Base-by-base conservation (phyloP, 1,284 basidiomycete genomes). In the Irpex sp. region DNA sequence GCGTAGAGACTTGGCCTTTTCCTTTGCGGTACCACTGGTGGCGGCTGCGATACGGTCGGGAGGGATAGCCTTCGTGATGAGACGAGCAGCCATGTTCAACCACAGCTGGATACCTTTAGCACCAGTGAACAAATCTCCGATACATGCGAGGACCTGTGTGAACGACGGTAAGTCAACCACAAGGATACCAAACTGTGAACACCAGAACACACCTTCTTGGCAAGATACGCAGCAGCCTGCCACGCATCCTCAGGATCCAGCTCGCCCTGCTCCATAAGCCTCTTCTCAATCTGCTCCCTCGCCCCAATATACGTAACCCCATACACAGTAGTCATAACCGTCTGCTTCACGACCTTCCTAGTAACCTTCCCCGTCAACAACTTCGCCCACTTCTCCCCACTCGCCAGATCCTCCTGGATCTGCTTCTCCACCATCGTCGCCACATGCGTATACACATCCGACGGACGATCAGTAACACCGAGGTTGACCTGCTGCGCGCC, bases 241-340 rank as follows among this genome's bases (percentile, higher is more conserved):
- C 91, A 98, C 59, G 87, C 82, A 28, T 87, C 80, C 67, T 95
- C 91, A 35, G 82, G 75, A 0, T 85, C 81, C 42, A 98, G 81
- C 65, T 91, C 91, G 39, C 85, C 85, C 57, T 89, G 81, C 58
- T 92, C 92, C 65, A 82, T 84, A 47, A 99, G 78, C 77, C 98
- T 96, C 69, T 80, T 90, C 76, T 94, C 90, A 62, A 98, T 97
- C 77, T 99, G 97, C 35, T 95, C 94, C 61, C 95, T 87, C 28
- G 96, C 97, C 39, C 96, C 97, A 60, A 98, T 80, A 74, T 90
- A 97, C 0, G 96, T 99, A 21, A 99, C 96, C 51, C 96, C 96
- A 73, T 99, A 99, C 42, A 99, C 97, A 9, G 97, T 99, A 0
- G 97, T 99, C 97, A 99, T 99, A 68, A 98, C 93, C 18, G 96